Conservation (phyloP, 306 rosid species). For the Glycine latifolia region DNA sequence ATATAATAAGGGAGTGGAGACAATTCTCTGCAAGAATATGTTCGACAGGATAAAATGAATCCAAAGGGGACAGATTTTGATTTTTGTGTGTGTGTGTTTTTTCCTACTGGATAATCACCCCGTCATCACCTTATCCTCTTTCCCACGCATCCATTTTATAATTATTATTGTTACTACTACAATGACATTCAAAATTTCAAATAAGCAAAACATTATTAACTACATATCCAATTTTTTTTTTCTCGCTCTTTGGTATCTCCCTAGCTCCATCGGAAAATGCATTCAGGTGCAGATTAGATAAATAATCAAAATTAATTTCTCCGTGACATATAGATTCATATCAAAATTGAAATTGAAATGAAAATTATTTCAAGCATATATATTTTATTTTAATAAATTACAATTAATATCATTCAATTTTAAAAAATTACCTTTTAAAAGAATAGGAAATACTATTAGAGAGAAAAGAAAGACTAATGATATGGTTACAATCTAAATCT, state of each 20-base stretch:
- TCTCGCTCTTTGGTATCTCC: not conserved
- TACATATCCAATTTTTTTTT: not conserved
- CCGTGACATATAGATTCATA: too few relatives aligned
- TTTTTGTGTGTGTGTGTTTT: constrained; percentile 53
- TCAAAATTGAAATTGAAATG: too few relatives aligned
- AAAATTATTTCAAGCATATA: too few relatives aligned
- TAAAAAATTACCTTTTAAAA: too few relatives aligned
- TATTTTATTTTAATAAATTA: too few relatives aligned
- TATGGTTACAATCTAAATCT: too few relatives aligned
- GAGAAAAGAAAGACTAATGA: too few relatives aligned
- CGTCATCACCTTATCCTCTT: constrained; percentile 64
- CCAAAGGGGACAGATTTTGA: constrained; percentile 54
- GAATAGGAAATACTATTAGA: too few relatives aligned
- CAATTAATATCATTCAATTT: too few relatives aligned
- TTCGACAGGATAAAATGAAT: constrained; percentile 64
- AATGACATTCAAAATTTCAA: constrained; percentile 6
- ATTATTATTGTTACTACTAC: not conserved
- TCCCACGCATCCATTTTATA: constrained; percentile 34
- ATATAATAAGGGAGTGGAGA: constrained; percentile 43
- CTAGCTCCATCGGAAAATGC: not conserved
- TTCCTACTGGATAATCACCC: constrained; percentile 51
- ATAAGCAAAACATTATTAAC: constrained; percentile 1
- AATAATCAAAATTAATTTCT: not conserved
- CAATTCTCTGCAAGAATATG: constrained; percentile 58
- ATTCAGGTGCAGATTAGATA: not conserved